These are phyloP conservation scores for Entrophospora sp. DNA, from an alignment of 192 early-diverging fungal species.

Conservation along the genomic window DNA sequence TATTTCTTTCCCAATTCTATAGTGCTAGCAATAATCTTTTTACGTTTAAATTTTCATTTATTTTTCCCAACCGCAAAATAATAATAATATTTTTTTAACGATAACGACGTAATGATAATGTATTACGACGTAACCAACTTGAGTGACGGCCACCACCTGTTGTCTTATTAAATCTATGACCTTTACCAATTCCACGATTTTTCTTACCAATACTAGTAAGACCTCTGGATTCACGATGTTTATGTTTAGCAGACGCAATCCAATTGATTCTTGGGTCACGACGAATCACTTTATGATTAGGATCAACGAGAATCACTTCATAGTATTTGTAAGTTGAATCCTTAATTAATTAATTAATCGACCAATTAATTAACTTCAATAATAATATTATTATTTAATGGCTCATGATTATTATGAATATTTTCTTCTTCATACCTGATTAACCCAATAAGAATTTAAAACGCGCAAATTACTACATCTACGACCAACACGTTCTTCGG, in stretches of 20 bases:
- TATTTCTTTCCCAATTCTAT: no score
- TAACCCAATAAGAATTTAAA: conserved; percentile 99
- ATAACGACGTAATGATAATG: conserved; percentile 89
- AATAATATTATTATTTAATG: no score
- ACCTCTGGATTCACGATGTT: conserved; percentile 97
- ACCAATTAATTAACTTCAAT: no score
- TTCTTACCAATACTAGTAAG: conserved; percentile 95
- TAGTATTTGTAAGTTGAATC: conserved; percentile 99
- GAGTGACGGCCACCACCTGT: conserved; percentile 88
- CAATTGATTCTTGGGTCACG: conserved; percentile 99
- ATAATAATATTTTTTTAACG: no score
- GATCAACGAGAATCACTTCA: conserved; percentile 98
- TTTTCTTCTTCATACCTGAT: no score
- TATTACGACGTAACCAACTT: conserved; percentile 93
- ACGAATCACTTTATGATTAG: conserved; percentile 96
- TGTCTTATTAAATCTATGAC: conserved; percentile 95
- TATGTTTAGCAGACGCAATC: conserved; percentile 97
- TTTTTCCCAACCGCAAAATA: no score
- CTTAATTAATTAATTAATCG: no score
- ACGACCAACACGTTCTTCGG: conserved; percentile 97
- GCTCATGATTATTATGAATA: no score
- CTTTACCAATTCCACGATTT: conserved; percentile 96
- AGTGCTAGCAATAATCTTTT: no score
- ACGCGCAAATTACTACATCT: conserved; percentile 97
- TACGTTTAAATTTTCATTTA: no score